Evolutionary conservation across 495 filamentous ascomycete species (phyloP).

Genomic region (Penicillium pancosmium): DNA sequence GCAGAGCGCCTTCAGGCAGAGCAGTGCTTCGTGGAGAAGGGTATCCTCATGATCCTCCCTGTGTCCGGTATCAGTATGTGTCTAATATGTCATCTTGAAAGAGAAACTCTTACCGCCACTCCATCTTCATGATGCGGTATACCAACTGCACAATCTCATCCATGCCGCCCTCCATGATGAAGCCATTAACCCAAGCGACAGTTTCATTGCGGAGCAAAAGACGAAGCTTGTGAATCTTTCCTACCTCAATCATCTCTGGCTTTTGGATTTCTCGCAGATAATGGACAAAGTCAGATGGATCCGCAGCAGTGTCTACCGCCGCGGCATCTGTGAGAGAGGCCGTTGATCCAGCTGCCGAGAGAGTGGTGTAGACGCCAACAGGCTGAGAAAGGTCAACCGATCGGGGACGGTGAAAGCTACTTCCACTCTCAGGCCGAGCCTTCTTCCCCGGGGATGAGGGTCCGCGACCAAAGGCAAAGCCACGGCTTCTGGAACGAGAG

Average conservation of each 20-base stretch:
- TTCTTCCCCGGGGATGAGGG: conserved; percentile 62
- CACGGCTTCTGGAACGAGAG: conserved; percentile 70
- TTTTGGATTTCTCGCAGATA: conserved; percentile 77
- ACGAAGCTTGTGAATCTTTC: conserved; percentile 89
- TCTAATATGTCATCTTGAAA: background rate
- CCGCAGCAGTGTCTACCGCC: conserved; percentile 49
- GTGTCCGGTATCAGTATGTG: conserved; percentile 21
- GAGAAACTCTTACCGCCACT: conserved; percentile 77
- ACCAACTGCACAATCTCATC: conserved; percentile 83
- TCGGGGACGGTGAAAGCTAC: conserved; percentile 42
- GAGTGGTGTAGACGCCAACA: conserved; percentile 50
- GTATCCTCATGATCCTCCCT: conserved; percentile 97
- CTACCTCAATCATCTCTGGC: conserved; percentile 85
- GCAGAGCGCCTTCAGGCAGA: conserved; percentile 93
- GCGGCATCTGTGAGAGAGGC: conserved; percentile 46
- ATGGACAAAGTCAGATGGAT: conserved; percentile 78
- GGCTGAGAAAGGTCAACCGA: conserved; percentile 46
- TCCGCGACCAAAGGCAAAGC: conserved; percentile 72
- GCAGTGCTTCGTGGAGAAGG: conserved; percentile 85
- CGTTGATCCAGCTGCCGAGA: conserved; percentile 44
- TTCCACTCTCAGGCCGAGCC: conserved; percentile 46
- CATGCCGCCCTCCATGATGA: conserved; percentile 90
- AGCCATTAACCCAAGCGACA: conserved; percentile 89
- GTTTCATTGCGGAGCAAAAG: conserved; percentile 92
- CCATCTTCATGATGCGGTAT: conserved; percentile 88